Percentiles rank a stretch among this genome's conserved stretches.
Evolutionary conservation across 306 rosid species (phyloP).

Genomic region (Cucumis cinereus): DNA sequence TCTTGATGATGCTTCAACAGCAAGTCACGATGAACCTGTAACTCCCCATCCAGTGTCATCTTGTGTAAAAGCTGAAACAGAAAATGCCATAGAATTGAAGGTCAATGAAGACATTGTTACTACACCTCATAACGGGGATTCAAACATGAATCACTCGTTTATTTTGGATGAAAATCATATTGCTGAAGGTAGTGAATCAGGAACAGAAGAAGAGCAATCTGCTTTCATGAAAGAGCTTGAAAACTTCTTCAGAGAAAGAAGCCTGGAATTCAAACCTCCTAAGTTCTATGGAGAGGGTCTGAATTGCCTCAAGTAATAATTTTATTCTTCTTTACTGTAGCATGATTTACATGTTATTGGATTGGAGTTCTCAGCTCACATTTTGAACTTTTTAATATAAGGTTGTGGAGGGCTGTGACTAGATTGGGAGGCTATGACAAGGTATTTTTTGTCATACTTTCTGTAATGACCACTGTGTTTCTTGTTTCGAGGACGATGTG

Average conservation of each 20-base stretch:
- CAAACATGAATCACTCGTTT: slow-evolving; percentile 28
- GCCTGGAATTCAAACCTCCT: slow-evolving; percentile 89
- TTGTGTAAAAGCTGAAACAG: slow-evolving; percentile 21
- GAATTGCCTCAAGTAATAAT: slow-evolving; percentile 89
- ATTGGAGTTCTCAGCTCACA: neutral
- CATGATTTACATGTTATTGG: neutral
- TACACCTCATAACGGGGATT: slow-evolving; percentile 40
- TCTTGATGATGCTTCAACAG: slow-evolving; percentile 14
- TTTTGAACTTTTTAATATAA: slow-evolving; percentile 17
- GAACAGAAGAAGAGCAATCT: slow-evolving; percentile 83
- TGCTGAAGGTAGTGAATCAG: slow-evolving; percentile 75
- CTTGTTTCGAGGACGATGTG: neutral
- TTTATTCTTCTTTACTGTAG: neutral
- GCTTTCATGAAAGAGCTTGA: slow-evolving; percentile 84
- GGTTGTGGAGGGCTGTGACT: slow-evolving; percentile 93
- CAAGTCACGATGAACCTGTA: slow-evolving; percentile 21
- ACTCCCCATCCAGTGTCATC: slow-evolving; percentile 24
- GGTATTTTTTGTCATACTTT: slow-evolving; percentile 30
- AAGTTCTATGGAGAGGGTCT: slow-evolving; percentile 94
- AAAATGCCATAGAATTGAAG: slow-evolving; percentile 24
- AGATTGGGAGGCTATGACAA: slow-evolving; percentile 98
- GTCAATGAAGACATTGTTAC: slow-evolving; percentile 32
- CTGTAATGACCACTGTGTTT: neutral
- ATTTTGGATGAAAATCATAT: slow-evolving; percentile 45
- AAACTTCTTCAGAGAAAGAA: slow-evolving; percentile 73